Evolutionary conservation across 73 alveolate species (phyloP).

Genomic region (Paramecium sexaurelia): DNA sequence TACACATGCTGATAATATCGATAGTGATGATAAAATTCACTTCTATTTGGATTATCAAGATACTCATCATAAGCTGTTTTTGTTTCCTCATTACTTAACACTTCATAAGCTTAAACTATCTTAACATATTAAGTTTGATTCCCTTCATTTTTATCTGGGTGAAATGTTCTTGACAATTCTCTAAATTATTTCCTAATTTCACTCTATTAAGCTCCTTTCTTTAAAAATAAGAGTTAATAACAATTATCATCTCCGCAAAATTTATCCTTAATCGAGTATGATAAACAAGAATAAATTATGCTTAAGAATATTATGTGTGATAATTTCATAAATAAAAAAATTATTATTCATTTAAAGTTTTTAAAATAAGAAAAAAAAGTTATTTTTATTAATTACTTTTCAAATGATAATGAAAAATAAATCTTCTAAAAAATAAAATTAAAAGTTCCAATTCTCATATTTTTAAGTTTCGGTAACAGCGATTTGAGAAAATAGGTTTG

Average conservation of each 20-base stretch:
- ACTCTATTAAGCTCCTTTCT: background rate
- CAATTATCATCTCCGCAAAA: conserved; percentile 56
- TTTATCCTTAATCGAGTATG: conserved; percentile 54
- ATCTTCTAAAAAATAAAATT: too few relatives aligned
- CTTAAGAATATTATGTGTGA: background rate
- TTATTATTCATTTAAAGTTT: background rate
- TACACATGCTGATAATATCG: conserved; percentile 22
- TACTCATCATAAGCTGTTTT: conserved; percentile 40
- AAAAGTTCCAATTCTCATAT: too few relatives aligned
- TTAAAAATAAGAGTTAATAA: background rate
- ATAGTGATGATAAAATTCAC: conserved; percentile 53
- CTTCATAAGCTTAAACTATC: conserved; percentile 54
- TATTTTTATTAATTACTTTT: too few relatives aligned
- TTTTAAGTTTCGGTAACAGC: too few relatives aligned
- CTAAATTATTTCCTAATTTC: conserved; percentile 47
- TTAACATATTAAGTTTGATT: conserved; percentile 9
- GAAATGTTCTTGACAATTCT: conserved; percentile 27
- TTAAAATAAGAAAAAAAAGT: too few relatives aligned
- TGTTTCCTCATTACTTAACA: conserved; percentile 36
- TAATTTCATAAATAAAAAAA: background rate
- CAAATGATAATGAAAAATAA: too few relatives aligned
- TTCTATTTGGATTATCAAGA: conserved; percentile 42
- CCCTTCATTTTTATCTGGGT: conserved; percentile 50
- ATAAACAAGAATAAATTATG: background rate
- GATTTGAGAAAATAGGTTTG: too few relatives aligned